Conservation (phyloP, 768 basidiomycete genomes). For the Clitopilus hobsonii region DNA sequence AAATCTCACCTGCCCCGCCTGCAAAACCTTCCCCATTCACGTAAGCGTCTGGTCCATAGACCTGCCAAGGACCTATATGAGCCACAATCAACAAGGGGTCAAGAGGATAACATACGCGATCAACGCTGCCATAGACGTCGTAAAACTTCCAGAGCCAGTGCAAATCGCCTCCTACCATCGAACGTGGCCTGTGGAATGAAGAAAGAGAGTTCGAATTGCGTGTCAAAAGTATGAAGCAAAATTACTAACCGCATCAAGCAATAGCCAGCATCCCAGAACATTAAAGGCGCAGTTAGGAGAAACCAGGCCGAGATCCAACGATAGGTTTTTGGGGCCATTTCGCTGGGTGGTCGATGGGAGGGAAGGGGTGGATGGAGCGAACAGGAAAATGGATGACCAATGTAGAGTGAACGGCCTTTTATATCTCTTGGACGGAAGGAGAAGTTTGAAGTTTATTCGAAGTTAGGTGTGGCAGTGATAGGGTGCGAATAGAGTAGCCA, state of each 20-base stretch:
- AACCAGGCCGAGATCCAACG: slow-evolving; percentile 56
- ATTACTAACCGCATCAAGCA: slow-evolving; percentile 26
- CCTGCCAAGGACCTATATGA: slow-evolving; percentile 25
- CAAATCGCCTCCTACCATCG: slow-evolving; percentile 64
- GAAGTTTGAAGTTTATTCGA: slow-evolving; percentile 17
- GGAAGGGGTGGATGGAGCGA: slow-evolving; percentile 4
- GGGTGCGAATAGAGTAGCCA: slow-evolving; percentile 13
- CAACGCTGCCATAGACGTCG: slow-evolving; percentile 56
- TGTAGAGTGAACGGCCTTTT: slow-evolving; percentile 9
- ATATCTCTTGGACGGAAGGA: slow-evolving; percentile 17
- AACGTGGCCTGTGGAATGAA: slow-evolving; percentile 34
- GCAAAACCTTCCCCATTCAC: slow-evolving; percentile 67
- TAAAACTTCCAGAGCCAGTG: slow-evolving; percentile 85
- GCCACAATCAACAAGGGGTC: slow-evolving; percentile 1
- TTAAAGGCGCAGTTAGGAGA: slow-evolving; percentile 48
- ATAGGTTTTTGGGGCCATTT: slow-evolving; percentile 30
- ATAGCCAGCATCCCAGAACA: slow-evolving; percentile 71
- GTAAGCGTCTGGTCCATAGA: slow-evolving; percentile 67
- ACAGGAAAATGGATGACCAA: slow-evolving; percentile 8
- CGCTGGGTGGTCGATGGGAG: background rate
- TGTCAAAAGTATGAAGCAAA: slow-evolving; percentile 36
- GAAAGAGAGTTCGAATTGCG: slow-evolving; percentile 1
- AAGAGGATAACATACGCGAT: slow-evolving; percentile 20
- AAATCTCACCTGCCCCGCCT: slow-evolving; percentile 59
- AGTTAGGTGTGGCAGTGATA: background rate